Evolutionary conservation across 1,284 basidiomycete genomes (phyloP).

Genomic region (Exobasidium rhododendri): DNA sequence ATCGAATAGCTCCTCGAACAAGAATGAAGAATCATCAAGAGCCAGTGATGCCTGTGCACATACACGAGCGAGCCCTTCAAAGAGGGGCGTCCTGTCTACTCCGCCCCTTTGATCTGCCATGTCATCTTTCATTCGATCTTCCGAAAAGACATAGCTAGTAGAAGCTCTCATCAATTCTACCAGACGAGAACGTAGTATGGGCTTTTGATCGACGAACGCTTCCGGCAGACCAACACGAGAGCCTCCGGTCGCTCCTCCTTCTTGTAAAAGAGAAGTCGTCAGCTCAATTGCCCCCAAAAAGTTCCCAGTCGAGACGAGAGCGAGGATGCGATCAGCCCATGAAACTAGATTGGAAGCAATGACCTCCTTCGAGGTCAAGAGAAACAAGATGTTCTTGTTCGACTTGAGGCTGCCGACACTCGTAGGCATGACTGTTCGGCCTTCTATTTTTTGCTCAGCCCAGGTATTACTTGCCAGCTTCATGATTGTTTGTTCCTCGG

Average conservation of each 20-base stretch:
- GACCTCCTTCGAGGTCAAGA: conserved; percentile 65
- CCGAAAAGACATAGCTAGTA: conserved; percentile 83
- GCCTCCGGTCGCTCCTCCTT: conserved; percentile 67
- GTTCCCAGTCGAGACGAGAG: conserved; percentile 78
- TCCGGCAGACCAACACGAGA: conserved; percentile 83
- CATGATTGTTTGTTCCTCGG: conserved; percentile 31
- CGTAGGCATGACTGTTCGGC: conserved; percentile 55
- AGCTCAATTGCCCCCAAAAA: conserved; percentile 87
- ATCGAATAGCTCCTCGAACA: conserved; percentile 91
- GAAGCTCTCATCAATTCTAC: conserved; percentile 83
- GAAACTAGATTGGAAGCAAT: conserved; percentile 82
- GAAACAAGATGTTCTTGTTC: conserved; percentile 86
- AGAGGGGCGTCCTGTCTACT: conserved; percentile 83
- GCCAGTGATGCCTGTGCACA: conserved; percentile 80
- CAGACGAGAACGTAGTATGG: conserved; percentile 72
- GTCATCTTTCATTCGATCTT: conserved; percentile 83
- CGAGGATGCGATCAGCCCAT: conserved; percentile 89
- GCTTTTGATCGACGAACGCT: conserved; percentile 62
- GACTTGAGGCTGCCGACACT: conserved; percentile 65
- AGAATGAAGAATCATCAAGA: conserved; percentile 74
- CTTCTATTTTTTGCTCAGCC: not conserved
- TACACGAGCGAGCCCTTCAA: conserved; percentile 78
- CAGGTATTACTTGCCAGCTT: conserved; percentile 40
- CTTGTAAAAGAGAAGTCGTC: conserved; percentile 75
- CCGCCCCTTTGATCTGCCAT: conserved; percentile 78